Evolutionary conservation across 805 yeast genomes (phyloP), one percentile per base, ranked within the genome.

Genomic region (Pichia ethanolica): DNA sequence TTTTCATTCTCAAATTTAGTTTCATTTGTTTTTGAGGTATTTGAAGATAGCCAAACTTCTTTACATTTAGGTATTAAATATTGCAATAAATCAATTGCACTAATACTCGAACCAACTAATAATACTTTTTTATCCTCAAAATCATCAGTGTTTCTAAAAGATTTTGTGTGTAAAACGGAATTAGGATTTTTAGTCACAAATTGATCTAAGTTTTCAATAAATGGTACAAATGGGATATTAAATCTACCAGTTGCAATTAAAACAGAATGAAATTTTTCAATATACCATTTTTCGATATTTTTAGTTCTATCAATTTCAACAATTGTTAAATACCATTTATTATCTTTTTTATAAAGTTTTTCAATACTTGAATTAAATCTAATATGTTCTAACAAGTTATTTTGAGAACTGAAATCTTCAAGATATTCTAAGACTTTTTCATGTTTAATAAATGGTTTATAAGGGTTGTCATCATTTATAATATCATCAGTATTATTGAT

Each of bases 41-140:
- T 20, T 65, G 34, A 42, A 14, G 37, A 33, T 1, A 33, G 39
- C 38, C 36, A 42, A 34, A 33, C 45, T 13, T 39, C 42, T 30
- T 39, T 39, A 34, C 57, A 53, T n/a, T 34, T 48, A 7, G 73
- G 62, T 32, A 63, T 48, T 13, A 68, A 55, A 50, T 74, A 74
- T 56, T 74, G 78, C 11, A 72, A 57, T 7, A 76, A 56, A 57
- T 87, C 95, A 14, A 78, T 74, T 11, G 89, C 93, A 50, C 86
- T 78, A 5, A 89, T 79, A 20, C 81, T 77, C 52, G 78, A 48
- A 13, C 65, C 68, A 12, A 64, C 59, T 9, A 63, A 40, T 11
- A 63, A 42, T 4, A 69, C 68, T 13, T 57, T 64, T 47, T 68
- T 62, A 44, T 59, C 60, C 39, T 52, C 55, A 42, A 61, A 64